These are phyloP conservation scores for Exophiala bonariae DNA, from an alignment of 2,329 filamentous ascomycete species.

Conservation along the genomic window DNA sequence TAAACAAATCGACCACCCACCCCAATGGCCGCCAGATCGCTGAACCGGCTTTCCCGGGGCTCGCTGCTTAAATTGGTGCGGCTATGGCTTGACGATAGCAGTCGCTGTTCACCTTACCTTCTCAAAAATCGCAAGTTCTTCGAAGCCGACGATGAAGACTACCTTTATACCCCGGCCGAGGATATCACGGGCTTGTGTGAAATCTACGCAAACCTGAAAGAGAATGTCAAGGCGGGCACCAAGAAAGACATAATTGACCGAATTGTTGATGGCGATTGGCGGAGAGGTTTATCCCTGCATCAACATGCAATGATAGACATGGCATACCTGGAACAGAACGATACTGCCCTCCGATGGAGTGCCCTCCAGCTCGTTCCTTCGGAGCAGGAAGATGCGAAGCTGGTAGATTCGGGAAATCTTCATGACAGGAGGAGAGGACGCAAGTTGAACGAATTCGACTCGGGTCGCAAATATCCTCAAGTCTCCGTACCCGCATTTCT, in stretches of 20 bases:
- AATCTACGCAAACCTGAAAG: conserved; percentile 62
- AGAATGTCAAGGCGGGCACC: conserved; percentile 39
- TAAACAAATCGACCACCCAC: conserved; percentile 47
- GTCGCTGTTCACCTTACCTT: conserved; percentile 61
- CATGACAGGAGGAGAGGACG: conserved; percentile 28
- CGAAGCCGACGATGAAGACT: conserved; percentile 60
- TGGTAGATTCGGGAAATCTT: conserved; percentile 20
- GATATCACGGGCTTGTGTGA: conserved; percentile 67
- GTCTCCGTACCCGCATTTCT: conserved; percentile 76
- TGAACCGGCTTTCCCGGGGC: conserved; percentile 69
- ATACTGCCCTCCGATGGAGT: conserved; percentile 53
- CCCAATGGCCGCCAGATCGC: conserved; percentile 60
- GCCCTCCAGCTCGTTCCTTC: conserved; percentile 47
- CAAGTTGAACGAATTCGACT: conserved; percentile 23
- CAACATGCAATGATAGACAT: conserved; percentile 58
- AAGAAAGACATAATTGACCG: conserved; percentile 57
- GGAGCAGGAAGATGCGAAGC: conserved; percentile 16
- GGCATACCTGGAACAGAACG: conserved; percentile 55
- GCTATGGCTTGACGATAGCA: conserved; percentile 71
- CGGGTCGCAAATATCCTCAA: conserved; percentile 31
- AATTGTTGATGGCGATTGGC: conserved; percentile 59
- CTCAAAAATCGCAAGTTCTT: conserved; percentile 48
- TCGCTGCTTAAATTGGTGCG: conserved; percentile 71
- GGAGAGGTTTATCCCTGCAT: conserved; percentile 54
- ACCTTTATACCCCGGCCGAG: conserved; percentile 67